Base-by-base conservation (phyloP, 2,329 filamentous ascomycete species). In the Trichoderma breve region DNA sequence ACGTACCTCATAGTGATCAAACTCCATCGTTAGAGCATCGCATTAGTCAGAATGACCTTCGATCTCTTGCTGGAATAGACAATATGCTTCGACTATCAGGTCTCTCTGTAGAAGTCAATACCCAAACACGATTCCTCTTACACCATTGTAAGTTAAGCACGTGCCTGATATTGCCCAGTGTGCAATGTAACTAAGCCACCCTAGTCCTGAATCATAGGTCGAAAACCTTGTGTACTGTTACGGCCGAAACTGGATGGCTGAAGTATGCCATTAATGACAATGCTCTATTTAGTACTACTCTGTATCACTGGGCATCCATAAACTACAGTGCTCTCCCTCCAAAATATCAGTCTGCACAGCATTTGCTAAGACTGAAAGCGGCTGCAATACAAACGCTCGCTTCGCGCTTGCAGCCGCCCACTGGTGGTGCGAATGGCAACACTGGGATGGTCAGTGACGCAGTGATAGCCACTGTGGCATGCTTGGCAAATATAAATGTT, bases 171-270 rank as follows among this genome's bases (percentile, higher is more conserved):
- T 15, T 15, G 15, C 9, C n/a, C 28, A 34, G 18, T 11, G 21
- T n/a, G 11, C 18, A 30, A 21, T 30, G 15, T n/a, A 47, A 30
- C 12, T 65, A 12, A 65, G 18, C 14, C 8, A 4, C 32, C 12
- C 18, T 15, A 65, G 62, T 65, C 28, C 11, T 65, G 28, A 53
- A 65, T 53, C 18, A 65, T 21, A 51, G 26, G n/a, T 65, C 62
- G 14, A 65, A 65, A 53, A 53, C 62, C 2, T 15, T 65, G 28
- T 65, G 62, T 65, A 65, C 39, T 65, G 43, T 65, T 15, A 65
- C 62, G 14, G 62, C 43, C 12, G 62, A 65, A 30, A 65, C 62
- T 24, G 62, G 62, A n/a, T 65, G 62, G 62, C 62, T 65, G 8
- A 65, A 53, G 12, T 65, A 65, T 12, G 62, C 62, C 2, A 32